Base-by-base conservation (phyloP, 345 rosid genomes). In the Dimocarpus longan region DNA sequence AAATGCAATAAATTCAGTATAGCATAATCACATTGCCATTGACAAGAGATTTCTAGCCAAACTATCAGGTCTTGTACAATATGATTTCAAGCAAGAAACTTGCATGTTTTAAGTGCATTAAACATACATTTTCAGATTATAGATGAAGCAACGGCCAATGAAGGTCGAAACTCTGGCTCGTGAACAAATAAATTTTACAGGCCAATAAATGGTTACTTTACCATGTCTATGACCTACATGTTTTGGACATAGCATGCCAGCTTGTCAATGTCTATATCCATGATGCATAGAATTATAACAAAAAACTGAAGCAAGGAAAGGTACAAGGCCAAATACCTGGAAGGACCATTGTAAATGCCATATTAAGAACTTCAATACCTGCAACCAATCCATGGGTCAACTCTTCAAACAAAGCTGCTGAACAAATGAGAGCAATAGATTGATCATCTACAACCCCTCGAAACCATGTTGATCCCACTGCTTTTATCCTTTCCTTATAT, bases 401-500 rank as follows among this genome's bases (percentile, higher is more conserved):
- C 86, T 96, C 99, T 85, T 91, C 99, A 84, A 91, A 94, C 76
- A 93, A 83, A 73, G 98, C 91, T 18, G 95, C 97, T 0, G 97
- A 85, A 84, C 94, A 91, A 79, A 89, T 84, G 43, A 94, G 82
- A 71, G 97, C 95, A 78, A 88, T 80, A 79, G 98, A 89, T 48
- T 86, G 92, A 86, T 96, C 94, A 77, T 90, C 88, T 71, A 91
- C 80, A 74, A 78, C 72, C 83, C 99, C 97, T 71, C 76, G 92
- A 28, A 82, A 57, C 98, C 98, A 96, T 79, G 91, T 82, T 67
- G 93, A 87, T 79, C 84, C 82, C 59, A 89, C 84, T 71, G 83
- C 77, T 85, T 84, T 93, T 74, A 90, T 68, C 82, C 78, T 89
- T 68, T 96, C 98, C 80, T 84, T 90, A 78, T 90, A 93, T 42